A percentile compares a stretch with the other conserved stretches of the same genome.
Evolutionary conservation across 768 basidiomycete genomes (phyloP).

Genomic region (Pisolithus orientalis): DNA sequence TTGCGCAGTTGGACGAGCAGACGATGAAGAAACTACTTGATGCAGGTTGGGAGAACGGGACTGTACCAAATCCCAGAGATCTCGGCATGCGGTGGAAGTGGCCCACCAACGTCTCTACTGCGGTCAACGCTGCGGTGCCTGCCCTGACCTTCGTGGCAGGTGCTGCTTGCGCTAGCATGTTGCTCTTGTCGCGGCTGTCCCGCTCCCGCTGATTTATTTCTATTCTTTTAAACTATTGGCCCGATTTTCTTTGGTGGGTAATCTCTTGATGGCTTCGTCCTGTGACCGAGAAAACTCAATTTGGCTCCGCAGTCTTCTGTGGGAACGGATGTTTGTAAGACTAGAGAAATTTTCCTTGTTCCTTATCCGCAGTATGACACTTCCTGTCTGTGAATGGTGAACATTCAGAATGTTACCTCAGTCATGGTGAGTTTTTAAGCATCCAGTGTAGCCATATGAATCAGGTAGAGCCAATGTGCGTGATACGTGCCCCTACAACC

Average conservation of each 20-base stretch:
- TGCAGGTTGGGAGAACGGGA: conserved; percentile 77
- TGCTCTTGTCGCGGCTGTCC: conserved; percentile 25
- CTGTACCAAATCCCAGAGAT: conserved; percentile 39
- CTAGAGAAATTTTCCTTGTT: too few species aligned
- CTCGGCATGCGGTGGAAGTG: conserved; percentile 28
- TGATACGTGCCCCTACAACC: too few species aligned
- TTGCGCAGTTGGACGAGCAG: conserved; percentile 61
- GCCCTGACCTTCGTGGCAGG: conserved; percentile 40
- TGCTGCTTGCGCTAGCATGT: conserved; percentile 30
- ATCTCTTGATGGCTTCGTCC: too few species aligned
- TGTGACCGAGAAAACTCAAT: too few species aligned
- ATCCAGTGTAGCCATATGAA: too few species aligned
- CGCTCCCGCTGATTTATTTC: conserved; percentile 25
- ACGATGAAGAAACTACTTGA: conserved; percentile 64
- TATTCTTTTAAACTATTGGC: background rate
- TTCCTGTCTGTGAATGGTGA: too few species aligned
- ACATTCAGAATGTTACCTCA: too few species aligned
- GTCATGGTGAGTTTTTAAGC: too few species aligned
- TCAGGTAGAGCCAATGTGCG: too few species aligned
- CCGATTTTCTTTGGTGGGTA: background rate
- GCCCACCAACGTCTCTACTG: conserved; percentile 1
- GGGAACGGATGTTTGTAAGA: too few species aligned
- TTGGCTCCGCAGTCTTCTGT: too few species aligned
- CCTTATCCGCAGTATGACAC: too few species aligned
- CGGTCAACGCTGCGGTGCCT: conserved; percentile 18